A percentile compares a stretch with the other conserved stretches of the same genome.
These are phyloP conservation scores for Hylodesmum podocarpum DNA, from an alignment of 306 rosid genomes.

Conservation along the genomic window DNA sequence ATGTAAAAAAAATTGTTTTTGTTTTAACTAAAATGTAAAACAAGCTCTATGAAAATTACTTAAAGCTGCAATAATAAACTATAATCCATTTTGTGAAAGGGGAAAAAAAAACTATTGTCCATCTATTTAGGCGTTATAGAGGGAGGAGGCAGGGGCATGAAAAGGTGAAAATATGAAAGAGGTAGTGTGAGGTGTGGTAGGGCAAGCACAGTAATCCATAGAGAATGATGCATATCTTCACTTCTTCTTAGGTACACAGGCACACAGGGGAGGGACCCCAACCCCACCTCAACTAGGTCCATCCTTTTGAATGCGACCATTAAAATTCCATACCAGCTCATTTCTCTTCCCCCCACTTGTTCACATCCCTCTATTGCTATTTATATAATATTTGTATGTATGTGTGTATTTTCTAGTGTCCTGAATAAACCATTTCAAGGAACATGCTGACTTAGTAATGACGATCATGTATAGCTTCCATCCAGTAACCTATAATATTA, in stretches of 20 bases:
- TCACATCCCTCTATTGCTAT: neutral
- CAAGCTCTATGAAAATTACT: neutral
- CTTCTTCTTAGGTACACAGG: too few relatives aligned
- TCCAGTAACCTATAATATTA: neutral
- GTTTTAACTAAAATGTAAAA: too few relatives aligned
- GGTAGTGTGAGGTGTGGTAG: neutral
- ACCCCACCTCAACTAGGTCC: slow-evolving; percentile 9
- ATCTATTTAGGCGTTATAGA: slow-evolving; percentile 28
- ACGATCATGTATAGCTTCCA: neutral
- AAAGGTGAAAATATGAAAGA: slow-evolving; percentile 22
- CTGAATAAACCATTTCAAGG: neutral
- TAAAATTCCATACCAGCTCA: neutral
- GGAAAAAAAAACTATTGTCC: neutral
- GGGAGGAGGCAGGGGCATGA: neutral
- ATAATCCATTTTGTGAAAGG: too few relatives aligned
- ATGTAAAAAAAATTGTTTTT: too few relatives aligned
- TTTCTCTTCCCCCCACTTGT: neutral
- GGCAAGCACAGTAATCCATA: slow-evolving; percentile 37
- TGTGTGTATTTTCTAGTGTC: neutral
- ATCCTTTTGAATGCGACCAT: neutral
- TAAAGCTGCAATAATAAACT: slow-evolving; percentile 4
- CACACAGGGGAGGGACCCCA: slow-evolving; percentile 28
- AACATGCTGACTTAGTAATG: neutral
- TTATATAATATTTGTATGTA: neutral
- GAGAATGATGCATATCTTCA: slow-evolving; percentile 29